Evolutionary conservation across 257 asterid genomes (phyloP).

Genomic region (Agastache rugosa): DNA sequence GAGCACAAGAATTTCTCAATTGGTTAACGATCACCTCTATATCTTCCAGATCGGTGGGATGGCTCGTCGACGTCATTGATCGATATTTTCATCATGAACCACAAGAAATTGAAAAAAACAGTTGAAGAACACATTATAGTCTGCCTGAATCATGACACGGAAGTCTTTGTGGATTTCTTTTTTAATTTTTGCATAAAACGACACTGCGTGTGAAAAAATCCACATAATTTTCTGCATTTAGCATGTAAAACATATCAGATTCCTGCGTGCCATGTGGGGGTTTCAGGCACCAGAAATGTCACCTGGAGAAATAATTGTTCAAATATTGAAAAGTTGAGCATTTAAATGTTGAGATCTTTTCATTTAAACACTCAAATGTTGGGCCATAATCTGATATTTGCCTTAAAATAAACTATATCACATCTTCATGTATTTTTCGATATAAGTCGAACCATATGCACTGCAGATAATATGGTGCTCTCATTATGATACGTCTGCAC

Average conservation of each 20-base stretch:
- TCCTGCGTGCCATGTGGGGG: no score
- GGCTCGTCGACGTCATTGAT: no score
- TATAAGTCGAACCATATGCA: not conserved
- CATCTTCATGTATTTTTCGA: not conserved
- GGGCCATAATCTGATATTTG: not conserved
- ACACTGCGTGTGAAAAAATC: not conserved
- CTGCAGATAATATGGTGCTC: not conserved
- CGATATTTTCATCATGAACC: constrained; percentile 74
- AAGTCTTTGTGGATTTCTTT: not conserved
- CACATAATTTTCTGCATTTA: no score
- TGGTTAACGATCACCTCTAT: constrained; percentile 60
- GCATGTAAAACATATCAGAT: no score
- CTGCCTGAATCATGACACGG: no score
- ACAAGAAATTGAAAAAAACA: constrained; percentile 51
- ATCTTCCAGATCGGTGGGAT: no score
- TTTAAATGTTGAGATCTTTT: no score
- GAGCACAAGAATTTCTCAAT: constrained; percentile 50
- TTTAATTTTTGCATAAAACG: not conserved
- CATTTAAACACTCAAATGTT: no score
- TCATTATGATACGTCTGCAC: not conserved
- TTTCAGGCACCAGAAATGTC: no score
- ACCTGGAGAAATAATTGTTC: no score
- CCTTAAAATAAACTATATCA: not conserved
- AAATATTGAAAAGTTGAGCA: no score
- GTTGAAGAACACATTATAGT: no score